Percentiles rank a stretch among this genome's conserved stretches.
These are phyloP conservation scores for Lepidopterella palustris DNA, from an alignment of 495 filamentous ascomycete genomes.

Conservation along the genomic window DNA sequence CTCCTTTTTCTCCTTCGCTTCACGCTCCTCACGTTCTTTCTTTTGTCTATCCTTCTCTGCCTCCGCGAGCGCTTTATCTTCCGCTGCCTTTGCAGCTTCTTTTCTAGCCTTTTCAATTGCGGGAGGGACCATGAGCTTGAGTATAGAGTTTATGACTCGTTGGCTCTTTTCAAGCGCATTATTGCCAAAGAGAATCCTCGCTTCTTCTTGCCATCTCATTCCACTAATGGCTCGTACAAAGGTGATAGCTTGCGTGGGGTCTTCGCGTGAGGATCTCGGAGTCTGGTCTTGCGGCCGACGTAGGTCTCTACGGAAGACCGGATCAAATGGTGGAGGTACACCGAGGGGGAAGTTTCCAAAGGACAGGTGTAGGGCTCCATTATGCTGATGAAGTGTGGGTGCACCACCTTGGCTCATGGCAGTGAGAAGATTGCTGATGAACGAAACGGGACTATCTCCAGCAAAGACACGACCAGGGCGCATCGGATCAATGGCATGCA, in stretches of 20 bases:
- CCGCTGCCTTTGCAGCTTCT: slow-evolving; percentile 34
- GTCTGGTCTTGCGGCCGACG: slow-evolving; percentile 33
- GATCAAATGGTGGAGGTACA: slow-evolving; percentile 34
- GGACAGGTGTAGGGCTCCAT: slow-evolving; percentile 23
- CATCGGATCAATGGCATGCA: slow-evolving; percentile 47
- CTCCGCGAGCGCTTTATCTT: slow-evolving; percentile 30
- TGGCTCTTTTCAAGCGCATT: slow-evolving; percentile 63
- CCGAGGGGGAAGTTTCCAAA: slow-evolving; percentile 18
- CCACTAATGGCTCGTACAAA: slow-evolving; percentile 65
- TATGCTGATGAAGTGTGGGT: slow-evolving; percentile 15
- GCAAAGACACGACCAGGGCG: slow-evolving; percentile 10
- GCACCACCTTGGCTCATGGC: slow-evolving; percentile 49
- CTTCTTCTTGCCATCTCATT: slow-evolving; percentile 84
- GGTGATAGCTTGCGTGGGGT: slow-evolving; percentile 58
- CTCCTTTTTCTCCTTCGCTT: slow-evolving; percentile 58
- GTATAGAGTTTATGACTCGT: slow-evolving; percentile 63
- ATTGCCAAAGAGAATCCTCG: slow-evolving; percentile 71
- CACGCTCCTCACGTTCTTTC: slow-evolving; percentile 39
- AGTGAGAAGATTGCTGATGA: slow-evolving; percentile 55
- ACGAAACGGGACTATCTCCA: slow-evolving; percentile 48
- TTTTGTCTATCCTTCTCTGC: slow-evolving; percentile 46
- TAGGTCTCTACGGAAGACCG: slow-evolving; percentile 44
- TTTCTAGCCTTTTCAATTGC: slow-evolving; percentile 72
- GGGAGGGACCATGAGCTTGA: slow-evolving; percentile 70
- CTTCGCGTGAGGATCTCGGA: slow-evolving; percentile 45